Evolutionary conservation across 148 eudicot genomes (phyloP).

Genomic region (Tetragonia tetragonoides): DNA sequence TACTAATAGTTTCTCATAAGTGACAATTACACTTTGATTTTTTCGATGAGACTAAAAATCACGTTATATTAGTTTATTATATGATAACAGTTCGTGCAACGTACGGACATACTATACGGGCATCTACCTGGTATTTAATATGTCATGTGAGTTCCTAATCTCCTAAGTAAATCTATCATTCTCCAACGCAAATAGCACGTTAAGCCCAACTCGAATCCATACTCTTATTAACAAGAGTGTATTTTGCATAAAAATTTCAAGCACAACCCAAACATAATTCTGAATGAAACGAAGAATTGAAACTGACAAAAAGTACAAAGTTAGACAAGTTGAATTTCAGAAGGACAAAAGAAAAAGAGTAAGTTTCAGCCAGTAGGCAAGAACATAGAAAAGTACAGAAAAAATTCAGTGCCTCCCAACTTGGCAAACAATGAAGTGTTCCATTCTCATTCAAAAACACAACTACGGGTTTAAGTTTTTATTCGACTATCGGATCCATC

Average conservation of each 20-base stretch:
- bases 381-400: not conserved
- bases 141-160: no score
- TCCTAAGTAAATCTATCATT: no score
- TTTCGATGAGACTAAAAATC: no score
- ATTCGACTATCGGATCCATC: not conserved
- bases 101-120: no score
- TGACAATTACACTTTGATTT: no score
- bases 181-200: no score
- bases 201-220: no score
- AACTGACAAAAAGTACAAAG: not conserved
- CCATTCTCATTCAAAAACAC: not conserved
- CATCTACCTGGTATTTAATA: no score
- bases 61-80: no score
- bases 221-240: not conserved
- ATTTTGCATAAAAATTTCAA: not conserved
- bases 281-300: not conserved
- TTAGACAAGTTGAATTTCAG: not conserved
- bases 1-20: no score
- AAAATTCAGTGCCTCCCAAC: not conserved
- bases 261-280: not conserved
- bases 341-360: not conserved
- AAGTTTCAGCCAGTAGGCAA: not conserved
- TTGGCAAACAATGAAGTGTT: not conserved
- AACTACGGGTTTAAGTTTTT: not conserved
- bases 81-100: no score